Conservation (phyloP, 2,329 filamentous ascomycete species). For the Herpotrichia juniperi region DNA sequence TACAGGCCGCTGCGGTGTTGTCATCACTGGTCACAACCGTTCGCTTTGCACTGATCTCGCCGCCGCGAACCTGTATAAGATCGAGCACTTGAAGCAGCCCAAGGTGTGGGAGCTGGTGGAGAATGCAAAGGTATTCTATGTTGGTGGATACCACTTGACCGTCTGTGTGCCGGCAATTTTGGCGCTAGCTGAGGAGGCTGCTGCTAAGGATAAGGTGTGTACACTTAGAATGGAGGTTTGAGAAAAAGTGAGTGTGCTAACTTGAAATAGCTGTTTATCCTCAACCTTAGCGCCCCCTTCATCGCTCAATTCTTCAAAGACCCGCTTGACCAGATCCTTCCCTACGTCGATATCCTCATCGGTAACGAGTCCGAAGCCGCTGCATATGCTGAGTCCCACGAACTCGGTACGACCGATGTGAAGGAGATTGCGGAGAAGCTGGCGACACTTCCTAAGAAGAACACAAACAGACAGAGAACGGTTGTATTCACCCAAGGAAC, state of each 20-base stretch:
- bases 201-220: constrained; percentile 79
- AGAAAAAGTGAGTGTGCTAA: constrained; percentile 7
- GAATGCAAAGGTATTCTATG: constrained; percentile 86
- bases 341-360: constrained; percentile 95
- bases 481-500: constrained; percentile 97
- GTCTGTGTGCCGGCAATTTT: constrained; percentile 91
- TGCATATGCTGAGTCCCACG: constrained; percentile 83
- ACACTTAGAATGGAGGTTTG: constrained; percentile 16
- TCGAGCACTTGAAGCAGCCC: constrained; percentile 89
- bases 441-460: constrained; percentile 90
- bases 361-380: constrained; percentile 96
- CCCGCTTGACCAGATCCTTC: constrained; percentile 80
- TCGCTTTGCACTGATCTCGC: constrained; percentile 94
- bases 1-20: constrained; percentile 92
- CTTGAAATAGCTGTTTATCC: constrained; percentile 68
- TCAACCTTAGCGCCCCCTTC: constrained; percentile 94
- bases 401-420: constrained; percentile 75
- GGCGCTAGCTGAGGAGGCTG: constrained; percentile 89
- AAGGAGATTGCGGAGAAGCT: constrained; percentile 84
- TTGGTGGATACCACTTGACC: constrained; percentile 97
- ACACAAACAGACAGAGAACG: constrained; percentile 79
- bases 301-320: constrained; percentile 99
- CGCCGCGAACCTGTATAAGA: constrained; percentile 95
- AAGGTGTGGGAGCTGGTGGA: constrained; percentile 92
- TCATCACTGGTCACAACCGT: constrained; percentile 96